Base-by-base conservation (phyloP, 352 stramenopile genomes). In the Pythium scleroteichum region DNA sequence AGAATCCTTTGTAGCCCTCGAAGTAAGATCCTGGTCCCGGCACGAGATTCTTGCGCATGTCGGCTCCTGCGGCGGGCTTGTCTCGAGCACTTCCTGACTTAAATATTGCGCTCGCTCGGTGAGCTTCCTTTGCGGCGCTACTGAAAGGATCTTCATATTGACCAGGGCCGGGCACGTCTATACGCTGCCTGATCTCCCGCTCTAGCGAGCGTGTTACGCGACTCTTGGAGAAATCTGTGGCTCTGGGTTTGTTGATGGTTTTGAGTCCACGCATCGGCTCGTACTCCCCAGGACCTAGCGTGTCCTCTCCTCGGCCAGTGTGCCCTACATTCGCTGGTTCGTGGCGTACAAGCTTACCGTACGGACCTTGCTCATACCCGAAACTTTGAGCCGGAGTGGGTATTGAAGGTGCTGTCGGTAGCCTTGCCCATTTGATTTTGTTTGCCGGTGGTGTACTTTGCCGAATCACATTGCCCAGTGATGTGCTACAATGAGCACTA, bases 181-280 rank as follows among this genome's bases (percentile, higher is more conserved):
- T 77, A 56, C 80, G 81, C 12, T 72, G 56, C 54, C 73, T 82
- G 29, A 85, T 71, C 66, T 90, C 79, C 32, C 80, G 66, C 47
- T 92, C 82, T 12, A 90, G 75, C 24, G 85, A 80, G 14, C 82
- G 73, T 0, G 73, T 82, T 22, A 82, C 63, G 45, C 48, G 87
- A n/a, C 73, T 80, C 60, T 85, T 87, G 0, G 81, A 87, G 46
- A 93, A 93, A 27, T 91, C 82, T 0, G 82, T 81, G n/a, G 76
- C 68, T 2, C 80, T 75, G 0, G 64, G 73, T 50, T 88, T 90
- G 58, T 82, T 71, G 46, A 93, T 75, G 20, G 62, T 88, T 50
- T 90, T 87, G 24, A 93, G 59, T 1, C 78, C 82, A 38, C 62
- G 64, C 59, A 93, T 72, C 0, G 84, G 78, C 14, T 93, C 81